These are phyloP conservation scores for Acacia concinna DNA, from an alignment of 331 rosid genomes.

Conservation along the genomic window DNA sequence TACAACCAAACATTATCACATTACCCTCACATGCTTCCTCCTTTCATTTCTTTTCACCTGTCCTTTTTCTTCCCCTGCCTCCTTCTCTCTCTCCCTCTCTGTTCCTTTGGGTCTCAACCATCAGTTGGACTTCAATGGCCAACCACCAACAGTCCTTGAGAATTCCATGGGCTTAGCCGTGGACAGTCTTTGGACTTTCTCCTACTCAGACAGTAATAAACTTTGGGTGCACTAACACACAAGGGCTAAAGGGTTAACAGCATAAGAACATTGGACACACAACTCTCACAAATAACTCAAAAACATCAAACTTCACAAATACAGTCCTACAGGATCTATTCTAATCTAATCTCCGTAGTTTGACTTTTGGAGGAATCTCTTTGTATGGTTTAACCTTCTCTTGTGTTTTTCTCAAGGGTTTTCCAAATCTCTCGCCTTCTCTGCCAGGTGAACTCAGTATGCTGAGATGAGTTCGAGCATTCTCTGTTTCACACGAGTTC, in stretches of 20 bases:
- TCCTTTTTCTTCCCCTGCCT: background rate
- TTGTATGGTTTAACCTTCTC: conserved; percentile 63
- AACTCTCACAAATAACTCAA: conserved; percentile 1
- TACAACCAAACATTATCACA: background rate
- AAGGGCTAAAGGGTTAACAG: background rate
- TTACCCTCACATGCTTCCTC: background rate
- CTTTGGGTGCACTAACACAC: background rate
- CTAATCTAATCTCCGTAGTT: conserved; percentile 59
- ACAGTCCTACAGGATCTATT: conserved; percentile 24
- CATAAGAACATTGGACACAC: conserved; percentile 14
- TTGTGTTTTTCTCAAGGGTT: conserved; percentile 45
- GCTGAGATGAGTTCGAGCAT: conserved; percentile 35
- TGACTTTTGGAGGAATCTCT: conserved; percentile 51
- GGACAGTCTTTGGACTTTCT: background rate
- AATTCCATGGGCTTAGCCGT: conserved; percentile 7
- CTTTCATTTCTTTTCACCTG: background rate
- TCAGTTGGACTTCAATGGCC: background rate
- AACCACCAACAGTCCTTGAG: background rate
- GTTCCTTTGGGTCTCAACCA: background rate
- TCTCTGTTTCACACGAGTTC: conserved; percentile 65
- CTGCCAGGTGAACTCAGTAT: conserved; percentile 8
- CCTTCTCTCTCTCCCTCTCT: background rate
- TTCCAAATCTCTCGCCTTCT: conserved; percentile 39
- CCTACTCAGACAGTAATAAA: background rate
- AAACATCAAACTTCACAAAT: background rate